Percentiles rank a stretch among this genome's conserved stretches.
These are phyloP conservation scores for Cyathus striatus DNA, from an alignment of 768 basidiomycete species.

Conservation along the genomic window DNA sequence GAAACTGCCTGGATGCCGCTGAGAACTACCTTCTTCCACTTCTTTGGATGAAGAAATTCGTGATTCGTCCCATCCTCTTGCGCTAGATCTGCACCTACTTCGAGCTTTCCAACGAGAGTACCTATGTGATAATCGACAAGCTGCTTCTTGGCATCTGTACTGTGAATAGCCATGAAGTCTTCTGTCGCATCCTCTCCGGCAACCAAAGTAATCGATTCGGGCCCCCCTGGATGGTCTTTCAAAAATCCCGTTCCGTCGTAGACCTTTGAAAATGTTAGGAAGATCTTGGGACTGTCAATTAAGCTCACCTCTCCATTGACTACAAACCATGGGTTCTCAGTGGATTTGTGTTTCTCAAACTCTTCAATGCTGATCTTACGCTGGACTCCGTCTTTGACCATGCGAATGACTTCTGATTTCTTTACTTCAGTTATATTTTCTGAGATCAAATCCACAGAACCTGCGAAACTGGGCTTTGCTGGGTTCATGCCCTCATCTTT, in stretches of 20 bases:
- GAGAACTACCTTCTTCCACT: constrained; percentile 45
- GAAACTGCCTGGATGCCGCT: constrained; percentile 31
- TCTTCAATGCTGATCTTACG: constrained; percentile 40
- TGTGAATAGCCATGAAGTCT: constrained; percentile 62
- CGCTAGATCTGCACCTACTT: constrained; percentile 1
- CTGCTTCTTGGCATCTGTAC: constrained; percentile 39
- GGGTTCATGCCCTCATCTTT: constrained; percentile 41
- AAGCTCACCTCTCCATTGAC: constrained; percentile 37
- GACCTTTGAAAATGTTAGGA: constrained; percentile 17
- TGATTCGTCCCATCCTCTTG: constrained; percentile 2
- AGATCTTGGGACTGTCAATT: background rate
- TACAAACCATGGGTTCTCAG: constrained; percentile 43
- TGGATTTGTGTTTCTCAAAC: constrained; percentile 28
- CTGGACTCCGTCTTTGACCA: constrained; percentile 41
- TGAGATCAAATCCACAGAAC: background rate
- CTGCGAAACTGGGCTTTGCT: constrained; percentile 31
- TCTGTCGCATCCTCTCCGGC: constrained; percentile 60
- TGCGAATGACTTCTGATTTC: constrained; percentile 18
- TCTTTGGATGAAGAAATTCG: constrained; percentile 33
- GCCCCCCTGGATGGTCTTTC: constrained; percentile 55
- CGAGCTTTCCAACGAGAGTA: constrained; percentile 23
- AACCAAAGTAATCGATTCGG: constrained; percentile 46
- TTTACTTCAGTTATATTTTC: background rate
- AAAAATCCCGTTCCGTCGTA: constrained; percentile 50
- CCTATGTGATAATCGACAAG: constrained; percentile 52